Conservation (phyloP, 495 filamentous ascomycete species). For the Penicillium verhagenii region DNA sequence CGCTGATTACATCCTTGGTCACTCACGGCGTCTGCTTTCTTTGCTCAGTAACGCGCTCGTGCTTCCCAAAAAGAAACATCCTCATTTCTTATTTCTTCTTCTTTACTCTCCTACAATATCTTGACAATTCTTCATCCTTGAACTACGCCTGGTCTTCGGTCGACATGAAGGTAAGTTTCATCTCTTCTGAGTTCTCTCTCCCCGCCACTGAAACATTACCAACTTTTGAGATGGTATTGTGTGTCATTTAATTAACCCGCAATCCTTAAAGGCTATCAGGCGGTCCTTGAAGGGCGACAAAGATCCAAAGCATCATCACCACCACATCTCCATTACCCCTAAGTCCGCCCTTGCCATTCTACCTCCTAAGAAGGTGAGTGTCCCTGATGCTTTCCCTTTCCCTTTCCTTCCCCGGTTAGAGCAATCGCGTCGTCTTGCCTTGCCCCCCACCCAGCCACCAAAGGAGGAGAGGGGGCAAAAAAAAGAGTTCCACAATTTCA, state of each 20-base stretch:
- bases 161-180: conserved; percentile 29
- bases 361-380: conserved; percentile 90
- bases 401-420: background rate
- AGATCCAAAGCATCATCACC: conserved; percentile 70
- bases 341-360: conserved; percentile 95
- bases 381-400: background rate
- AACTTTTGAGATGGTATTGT: conserved; percentile 6
- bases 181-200: conserved; percentile 15
- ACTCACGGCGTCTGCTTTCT: background rate
- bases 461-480: background rate
- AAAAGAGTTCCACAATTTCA: background rate
- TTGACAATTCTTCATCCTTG: background rate
- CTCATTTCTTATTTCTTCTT: conserved; percentile 10
- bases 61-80: background rate
- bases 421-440: background rate
- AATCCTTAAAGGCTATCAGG: conserved; percentile 62
- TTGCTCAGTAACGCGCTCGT: background rate
- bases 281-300: conserved; percentile 88
- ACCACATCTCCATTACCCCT: conserved; percentile 83
- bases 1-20: conserved; percentile 2
- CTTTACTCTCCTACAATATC: no score
- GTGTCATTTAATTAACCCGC: conserved; percentile 13
- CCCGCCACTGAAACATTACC: conserved; percentile 11
- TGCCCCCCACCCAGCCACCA: background rate
- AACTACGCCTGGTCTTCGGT: conserved; percentile 3